phyloP scores from a whole-genome alignment of 352 stramenopile species.

The Phytophthora quininea region DNA sequence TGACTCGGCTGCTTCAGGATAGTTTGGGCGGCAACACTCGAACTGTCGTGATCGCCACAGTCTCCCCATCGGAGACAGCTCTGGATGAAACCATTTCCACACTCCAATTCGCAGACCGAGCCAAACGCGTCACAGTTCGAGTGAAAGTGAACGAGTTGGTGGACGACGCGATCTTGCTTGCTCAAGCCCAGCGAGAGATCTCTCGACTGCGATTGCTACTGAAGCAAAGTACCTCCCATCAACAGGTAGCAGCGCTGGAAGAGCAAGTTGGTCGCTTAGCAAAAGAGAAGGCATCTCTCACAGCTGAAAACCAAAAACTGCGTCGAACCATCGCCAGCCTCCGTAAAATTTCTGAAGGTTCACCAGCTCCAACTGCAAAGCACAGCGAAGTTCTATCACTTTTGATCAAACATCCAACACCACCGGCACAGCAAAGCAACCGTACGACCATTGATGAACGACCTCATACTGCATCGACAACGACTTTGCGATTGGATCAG shows the following conservation, averaged over 20 bases:
- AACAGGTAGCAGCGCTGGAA: slow-evolving; percentile 48
- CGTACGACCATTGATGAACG: slow-evolving; percentile 2
- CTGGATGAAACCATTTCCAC: slow-evolving; percentile 92
- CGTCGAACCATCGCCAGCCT: slow-evolving; percentile 33
- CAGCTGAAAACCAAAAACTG: slow-evolving; percentile 57
- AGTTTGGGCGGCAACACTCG: slow-evolving; percentile 87
- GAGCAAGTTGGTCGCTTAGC: slow-evolving; percentile 46
- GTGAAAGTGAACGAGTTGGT: slow-evolving; percentile 85
- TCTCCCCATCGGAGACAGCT: slow-evolving; percentile 76
- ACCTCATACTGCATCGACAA: slow-evolving; percentile 1
- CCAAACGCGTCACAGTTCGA: slow-evolving; percentile 76
- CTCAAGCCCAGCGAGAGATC: slow-evolving; percentile 77
- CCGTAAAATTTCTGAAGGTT: slow-evolving; percentile 17
- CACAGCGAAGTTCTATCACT: slow-evolving; percentile 4
- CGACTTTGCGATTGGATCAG: slow-evolving; percentile 37
- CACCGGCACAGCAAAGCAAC: slow-evolving; percentile 6
- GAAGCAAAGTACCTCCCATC: slow-evolving; percentile 45
- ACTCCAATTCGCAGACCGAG: slow-evolving; percentile 88
- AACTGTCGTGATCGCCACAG: slow-evolving; percentile 90
- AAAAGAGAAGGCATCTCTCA: slow-evolving; percentile 53
- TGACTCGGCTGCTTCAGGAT: slow-evolving; percentile 94
- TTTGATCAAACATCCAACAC: background rate
- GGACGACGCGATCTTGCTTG: slow-evolving; percentile 78
- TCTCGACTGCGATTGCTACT: slow-evolving; percentile 61
- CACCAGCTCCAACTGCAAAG: background rate